These are phyloP conservation scores for Glomus cerebriforme DNA, from an alignment of 192 early-diverging fungal species.

Conservation along the genomic window DNA sequence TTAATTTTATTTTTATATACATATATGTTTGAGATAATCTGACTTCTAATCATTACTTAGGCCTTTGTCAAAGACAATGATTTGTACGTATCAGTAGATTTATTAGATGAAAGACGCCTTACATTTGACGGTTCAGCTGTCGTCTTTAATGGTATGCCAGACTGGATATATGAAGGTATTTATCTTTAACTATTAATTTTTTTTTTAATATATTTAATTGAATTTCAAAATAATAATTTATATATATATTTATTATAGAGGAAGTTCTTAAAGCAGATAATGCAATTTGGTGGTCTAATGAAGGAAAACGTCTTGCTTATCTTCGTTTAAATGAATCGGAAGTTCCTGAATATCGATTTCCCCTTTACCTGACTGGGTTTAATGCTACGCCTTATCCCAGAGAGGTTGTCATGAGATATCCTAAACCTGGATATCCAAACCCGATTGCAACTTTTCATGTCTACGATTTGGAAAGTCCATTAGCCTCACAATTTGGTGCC, in stretches of 20 bases:
- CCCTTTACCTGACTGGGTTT: slow-evolving; percentile 66
- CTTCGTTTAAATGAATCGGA: slow-evolving; percentile 84
- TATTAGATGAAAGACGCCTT: slow-evolving; percentile 66
- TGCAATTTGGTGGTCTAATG: slow-evolving; percentile 89
- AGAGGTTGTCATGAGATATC: slow-evolving; percentile 80
- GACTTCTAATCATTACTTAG: slow-evolving; percentile 25
- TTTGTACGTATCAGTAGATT: slow-evolving; percentile 74
- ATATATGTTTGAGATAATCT: neutral
- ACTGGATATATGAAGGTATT: slow-evolving; percentile 91
- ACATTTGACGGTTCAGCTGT: slow-evolving; percentile 82
- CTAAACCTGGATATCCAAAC: slow-evolving; percentile 86
- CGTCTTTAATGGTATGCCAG: slow-evolving; percentile 92
- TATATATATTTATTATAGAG: slow-evolving; percentile 48
- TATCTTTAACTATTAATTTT: neutral
- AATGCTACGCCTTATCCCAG: slow-evolving; percentile 65
- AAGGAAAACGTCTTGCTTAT: slow-evolving; percentile 74
- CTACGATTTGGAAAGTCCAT: slow-evolving; percentile 46
- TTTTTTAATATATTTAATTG: neutral
- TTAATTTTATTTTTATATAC: neutral
- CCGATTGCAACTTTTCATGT: slow-evolving; percentile 79
- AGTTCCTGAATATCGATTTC: slow-evolving; percentile 78
- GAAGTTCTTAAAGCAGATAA: slow-evolving; percentile 73
- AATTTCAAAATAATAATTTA: neutral
- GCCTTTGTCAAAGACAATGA: slow-evolving; percentile 90
- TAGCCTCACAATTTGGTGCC: slow-evolving; percentile 34